Evolutionary conservation across 768 basidiomycete genomes (phyloP).

Genomic region (Leccinellum rugosiceps): DNA sequence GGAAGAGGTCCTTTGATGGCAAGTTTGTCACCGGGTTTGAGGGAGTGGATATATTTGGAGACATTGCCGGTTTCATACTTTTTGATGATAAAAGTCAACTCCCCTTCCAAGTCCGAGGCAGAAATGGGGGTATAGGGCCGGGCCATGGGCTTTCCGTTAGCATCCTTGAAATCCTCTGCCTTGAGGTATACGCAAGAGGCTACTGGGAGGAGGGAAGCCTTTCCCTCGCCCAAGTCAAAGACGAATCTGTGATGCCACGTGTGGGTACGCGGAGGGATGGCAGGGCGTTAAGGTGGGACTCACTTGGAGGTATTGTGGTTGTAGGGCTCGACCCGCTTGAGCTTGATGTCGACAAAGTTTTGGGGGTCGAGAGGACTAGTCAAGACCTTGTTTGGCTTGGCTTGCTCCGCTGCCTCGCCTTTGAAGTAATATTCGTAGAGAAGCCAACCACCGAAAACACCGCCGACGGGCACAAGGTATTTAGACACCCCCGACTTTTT

Average conservation of each 20-base stretch:
- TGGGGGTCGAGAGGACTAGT: constrained; percentile 74
- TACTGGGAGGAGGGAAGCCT: constrained; percentile 75
- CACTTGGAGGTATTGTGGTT: constrained; percentile 92
- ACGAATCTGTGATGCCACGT: constrained; percentile 49
- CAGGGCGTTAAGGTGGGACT: constrained; percentile 15
- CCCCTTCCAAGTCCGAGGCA: constrained; percentile 66
- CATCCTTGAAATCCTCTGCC: constrained; percentile 65
- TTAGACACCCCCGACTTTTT: constrained; percentile 49
- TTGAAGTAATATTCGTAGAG: constrained; percentile 50
- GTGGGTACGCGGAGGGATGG: background rate
- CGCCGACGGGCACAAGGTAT: constrained; percentile 37
- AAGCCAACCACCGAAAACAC: constrained; percentile 41
- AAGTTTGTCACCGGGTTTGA: constrained; percentile 82
- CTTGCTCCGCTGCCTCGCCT: constrained; percentile 24
- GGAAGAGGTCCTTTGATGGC: constrained; percentile 87
- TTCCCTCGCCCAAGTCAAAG: constrained; percentile 76
- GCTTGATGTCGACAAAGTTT: constrained; percentile 74
- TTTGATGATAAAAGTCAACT: constrained; percentile 81
- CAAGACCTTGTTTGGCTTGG: constrained; percentile 40
- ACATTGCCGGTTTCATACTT: constrained; percentile 79
- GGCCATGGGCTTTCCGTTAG: constrained; percentile 83
- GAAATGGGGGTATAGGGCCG: constrained; percentile 95
- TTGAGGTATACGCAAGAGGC: constrained; percentile 78
- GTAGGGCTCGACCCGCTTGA: constrained; percentile 79
- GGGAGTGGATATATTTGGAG: constrained; percentile 75